Percentiles rank a stretch among this genome's conserved stretches.
These are phyloP conservation scores for Daldinia decipiens DNA, from an alignment of 495 filamentous ascomycete species.

Conservation along the genomic window DNA sequence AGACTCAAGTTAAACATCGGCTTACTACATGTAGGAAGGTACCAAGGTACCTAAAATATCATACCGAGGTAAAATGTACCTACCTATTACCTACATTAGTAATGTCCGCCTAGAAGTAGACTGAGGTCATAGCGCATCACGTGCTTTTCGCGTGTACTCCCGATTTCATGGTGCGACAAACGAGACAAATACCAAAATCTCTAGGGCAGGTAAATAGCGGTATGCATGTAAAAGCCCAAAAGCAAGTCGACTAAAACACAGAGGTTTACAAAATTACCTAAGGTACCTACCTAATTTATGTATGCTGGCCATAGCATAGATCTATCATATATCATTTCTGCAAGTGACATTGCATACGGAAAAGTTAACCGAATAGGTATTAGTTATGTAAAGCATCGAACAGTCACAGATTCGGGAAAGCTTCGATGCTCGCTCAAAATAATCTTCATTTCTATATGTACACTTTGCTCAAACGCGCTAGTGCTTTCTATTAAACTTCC, in stretches of 20 bases:
- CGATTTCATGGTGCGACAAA: too few species aligned
- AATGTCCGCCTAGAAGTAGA: too few species aligned
- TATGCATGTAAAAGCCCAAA: not conserved
- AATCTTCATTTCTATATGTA: slow-evolving; percentile 39
- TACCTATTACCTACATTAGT: too few species aligned
- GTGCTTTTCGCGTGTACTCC: too few species aligned
- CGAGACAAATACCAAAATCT: too few species aligned
- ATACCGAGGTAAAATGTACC: not conserved
- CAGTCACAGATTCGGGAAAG: not conserved
- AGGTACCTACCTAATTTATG: not conserved
- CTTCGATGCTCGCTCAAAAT: slow-evolving; percentile 16
- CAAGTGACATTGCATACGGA: too few species aligned
- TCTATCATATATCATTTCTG: not conserved
- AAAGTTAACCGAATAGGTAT: not conserved
- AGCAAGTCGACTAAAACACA: not conserved
- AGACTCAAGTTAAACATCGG: not conserved
- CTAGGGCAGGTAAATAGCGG: not conserved
- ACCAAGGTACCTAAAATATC: not conserved
- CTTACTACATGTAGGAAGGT: not conserved
- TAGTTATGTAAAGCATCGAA: not conserved
- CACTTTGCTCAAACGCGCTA: slow-evolving; percentile 28
- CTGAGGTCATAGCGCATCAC: too few species aligned
- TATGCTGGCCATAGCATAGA: not conserved
- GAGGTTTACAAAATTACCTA: not conserved
- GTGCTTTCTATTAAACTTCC: slow-evolving; percentile 22